These are phyloP conservation scores for Acanthamoeba comandoni DNA, from an alignment of 208 protist genomes.

Conservation along the genomic window DNA sequence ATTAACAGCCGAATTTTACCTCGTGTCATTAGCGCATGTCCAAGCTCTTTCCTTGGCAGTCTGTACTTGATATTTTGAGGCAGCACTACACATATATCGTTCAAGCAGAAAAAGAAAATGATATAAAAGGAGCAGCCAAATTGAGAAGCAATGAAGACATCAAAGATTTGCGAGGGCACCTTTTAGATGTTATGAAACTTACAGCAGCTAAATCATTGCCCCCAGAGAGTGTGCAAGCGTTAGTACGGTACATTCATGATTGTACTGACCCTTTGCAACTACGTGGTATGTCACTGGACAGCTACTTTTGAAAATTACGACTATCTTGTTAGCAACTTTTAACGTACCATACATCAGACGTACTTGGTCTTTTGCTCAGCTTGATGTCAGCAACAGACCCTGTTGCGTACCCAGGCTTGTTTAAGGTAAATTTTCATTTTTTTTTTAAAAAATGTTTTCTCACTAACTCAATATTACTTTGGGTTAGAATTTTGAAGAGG, in stretches of 20 bases:
- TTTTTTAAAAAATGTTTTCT: background rate
- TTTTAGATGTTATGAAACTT: slow-evolving; percentile 38
- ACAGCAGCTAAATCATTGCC: slow-evolving; percentile 14
- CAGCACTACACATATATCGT: slow-evolving; percentile 4
- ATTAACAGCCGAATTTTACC: background rate
- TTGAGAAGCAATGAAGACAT: too few species aligned
- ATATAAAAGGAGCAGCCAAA: too few species aligned
- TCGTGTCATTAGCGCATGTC: background rate
- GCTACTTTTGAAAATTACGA: background rate
- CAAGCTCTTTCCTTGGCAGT: slow-evolving; percentile 26
- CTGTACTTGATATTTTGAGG: slow-evolving; percentile 8
- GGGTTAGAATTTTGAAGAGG: slow-evolving; percentile 32
- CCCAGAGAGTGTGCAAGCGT: slow-evolving; percentile 16
- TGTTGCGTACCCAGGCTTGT: slow-evolving; percentile 8
- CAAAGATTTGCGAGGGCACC: slow-evolving; percentile 8
- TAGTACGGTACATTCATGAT: slow-evolving; percentile 38
- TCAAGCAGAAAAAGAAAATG: background rate
- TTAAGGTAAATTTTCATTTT: background rate
- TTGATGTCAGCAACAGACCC: background rate
- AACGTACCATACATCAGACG: background rate
- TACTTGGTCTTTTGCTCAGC: slow-evolving; percentile 27
- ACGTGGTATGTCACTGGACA: background rate
- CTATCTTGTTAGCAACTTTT: background rate
- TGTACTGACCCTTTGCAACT: slow-evolving; percentile 2
- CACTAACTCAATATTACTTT: too few species aligned